Base-by-base conservation (phyloP, 495 filamentous ascomycete genomes). In the Xylaria scruposa region DNA sequence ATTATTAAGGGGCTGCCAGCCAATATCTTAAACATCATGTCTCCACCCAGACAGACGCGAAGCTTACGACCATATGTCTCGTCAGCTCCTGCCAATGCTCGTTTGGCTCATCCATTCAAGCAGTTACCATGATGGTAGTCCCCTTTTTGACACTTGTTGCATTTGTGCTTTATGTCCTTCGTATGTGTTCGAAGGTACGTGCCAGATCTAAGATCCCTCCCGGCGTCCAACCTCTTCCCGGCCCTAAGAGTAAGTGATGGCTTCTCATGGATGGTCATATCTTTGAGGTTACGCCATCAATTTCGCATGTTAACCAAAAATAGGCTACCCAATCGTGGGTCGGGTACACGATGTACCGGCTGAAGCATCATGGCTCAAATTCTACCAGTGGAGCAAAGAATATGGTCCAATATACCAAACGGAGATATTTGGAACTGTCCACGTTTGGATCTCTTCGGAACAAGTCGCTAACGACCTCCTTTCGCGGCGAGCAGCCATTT, bases 361-460 rank as follows among this genome's bases (percentile, higher is more conserved):
- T 40, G 77, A 86, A 24, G 74, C 78, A 21, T 77, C 85, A 10
- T 90, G 86, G 83, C 72, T 87, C 46, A 87, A 90, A 75, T 89
- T 91, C 67, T 81, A 88, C 51, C 86, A 88, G 72, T 92, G 90
- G 90, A 84, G 83, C 53, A 83, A 88, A 58, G 77, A 85, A 70
- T 91, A 90, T 73, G 90, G 90, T 0, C 87, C 88, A 4, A 87
- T 92, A 51, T 91, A 90, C 75, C 83, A 88, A 71, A 82, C 87
- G 21, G 81, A 88, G 60, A 83, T 90, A 15, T 89, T 87, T 42
- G 88, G 88, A 15, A 82, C 81, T 54, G 83, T 83, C 21, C 83
- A 89, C 61, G 87, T 92, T 49, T 87, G 90, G 78, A 87, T 92
- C 40, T 88, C 87, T 0, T 85, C 84, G 9, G 88, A 89, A 40